Conservation (phyloP, 768 basidiomycete species). For the Pleurotus salmoneostramineus region DNA sequence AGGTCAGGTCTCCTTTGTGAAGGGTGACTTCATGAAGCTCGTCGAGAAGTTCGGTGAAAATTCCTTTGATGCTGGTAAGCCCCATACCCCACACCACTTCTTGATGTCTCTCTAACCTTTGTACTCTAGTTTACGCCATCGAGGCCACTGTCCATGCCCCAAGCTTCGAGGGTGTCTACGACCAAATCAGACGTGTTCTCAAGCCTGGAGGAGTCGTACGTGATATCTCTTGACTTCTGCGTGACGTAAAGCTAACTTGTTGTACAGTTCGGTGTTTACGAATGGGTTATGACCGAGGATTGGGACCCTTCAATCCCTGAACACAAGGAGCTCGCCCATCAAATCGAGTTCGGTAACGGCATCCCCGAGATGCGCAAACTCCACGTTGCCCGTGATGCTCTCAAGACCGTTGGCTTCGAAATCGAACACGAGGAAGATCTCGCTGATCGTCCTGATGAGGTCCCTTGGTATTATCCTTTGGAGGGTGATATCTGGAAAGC, state of each 20-base stretch:
- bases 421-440: constrained; percentile 93
- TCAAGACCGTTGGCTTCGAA: constrained; percentile 80
- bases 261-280: constrained; percentile 90
- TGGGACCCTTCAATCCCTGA: constrained; percentile 85
- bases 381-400: constrained; percentile 63
- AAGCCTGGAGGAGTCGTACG: constrained; percentile 94
- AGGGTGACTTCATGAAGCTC: constrained; percentile 97
- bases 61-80: constrained; percentile 89
- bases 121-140: constrained; percentile 81
- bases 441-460: constrained; percentile 71
- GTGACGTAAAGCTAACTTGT: neutral
- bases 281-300: constrained; percentile 97
- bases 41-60: constrained; percentile 88
- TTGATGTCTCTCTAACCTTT: neutral
- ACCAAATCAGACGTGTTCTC: constrained; percentile 87
- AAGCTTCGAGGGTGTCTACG: constrained; percentile 92
- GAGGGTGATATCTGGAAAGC: constrained; percentile 92
- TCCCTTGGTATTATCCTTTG: constrained; percentile 96
- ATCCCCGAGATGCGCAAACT: constrained; percentile 96
- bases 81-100: neutral
- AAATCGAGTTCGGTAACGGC: constrained; percentile 92
- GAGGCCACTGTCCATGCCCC: constrained; percentile 98
- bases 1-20: constrained; percentile 75
- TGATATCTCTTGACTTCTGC: constrained; percentile 13
- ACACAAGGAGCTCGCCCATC: constrained; percentile 90